phyloP scores from a whole-genome alignment of 495 filamentous ascomycete genomes.

The Aspergillus sparsus region DNA sequence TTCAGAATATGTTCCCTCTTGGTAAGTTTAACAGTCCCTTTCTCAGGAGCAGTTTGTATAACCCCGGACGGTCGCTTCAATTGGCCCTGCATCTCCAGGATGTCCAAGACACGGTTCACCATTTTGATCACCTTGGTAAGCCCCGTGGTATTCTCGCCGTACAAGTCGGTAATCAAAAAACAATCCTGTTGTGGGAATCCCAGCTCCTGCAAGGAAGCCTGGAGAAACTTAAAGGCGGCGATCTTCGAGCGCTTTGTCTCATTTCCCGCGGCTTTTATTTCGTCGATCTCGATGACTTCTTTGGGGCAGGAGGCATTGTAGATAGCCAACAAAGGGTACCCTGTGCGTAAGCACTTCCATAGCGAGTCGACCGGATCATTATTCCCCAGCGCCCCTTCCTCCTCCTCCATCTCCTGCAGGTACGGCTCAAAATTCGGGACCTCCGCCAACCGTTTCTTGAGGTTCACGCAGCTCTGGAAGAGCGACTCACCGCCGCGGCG shows the following conservation, averaged over 20 bases:
- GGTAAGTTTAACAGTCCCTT: conserved; percentile 57
- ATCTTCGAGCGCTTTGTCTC: conserved; percentile 62
- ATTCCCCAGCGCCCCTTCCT: conserved; percentile 58
- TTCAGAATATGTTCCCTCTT: conserved; percentile 85
- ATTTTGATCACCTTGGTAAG: conserved; percentile 92
- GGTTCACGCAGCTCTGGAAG: conserved; percentile 88
- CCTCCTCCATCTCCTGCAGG: conserved; percentile 62
- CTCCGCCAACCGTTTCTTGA: conserved; percentile 75
- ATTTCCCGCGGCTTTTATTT: conserved; percentile 55
- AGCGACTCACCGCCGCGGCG: conserved; percentile 88
- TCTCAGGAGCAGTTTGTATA: conserved; percentile 47
- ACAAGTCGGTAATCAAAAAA: conserved; percentile 89
- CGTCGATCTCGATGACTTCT: conserved; percentile 64
- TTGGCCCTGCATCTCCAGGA: conserved; percentile 71
- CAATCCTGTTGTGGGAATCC: conserved; percentile 76
- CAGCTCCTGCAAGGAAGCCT: conserved; percentile 69
- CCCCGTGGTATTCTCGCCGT: conserved; percentile 91
- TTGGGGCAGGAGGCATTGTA: conserved; percentile 79
- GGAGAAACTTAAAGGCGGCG: conserved; percentile 69
- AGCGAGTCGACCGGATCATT: conserved; percentile 86
- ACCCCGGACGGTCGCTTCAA: conserved; percentile 57
- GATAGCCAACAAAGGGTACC: conserved; percentile 81
- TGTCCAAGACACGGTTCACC: conserved; percentile 87
- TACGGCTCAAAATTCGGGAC: conserved; percentile 81
- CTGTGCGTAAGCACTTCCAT: conserved; percentile 84